Conservation (phyloP, 352 stramenopile species). For the Thraustochytrium aureum region DNA sequence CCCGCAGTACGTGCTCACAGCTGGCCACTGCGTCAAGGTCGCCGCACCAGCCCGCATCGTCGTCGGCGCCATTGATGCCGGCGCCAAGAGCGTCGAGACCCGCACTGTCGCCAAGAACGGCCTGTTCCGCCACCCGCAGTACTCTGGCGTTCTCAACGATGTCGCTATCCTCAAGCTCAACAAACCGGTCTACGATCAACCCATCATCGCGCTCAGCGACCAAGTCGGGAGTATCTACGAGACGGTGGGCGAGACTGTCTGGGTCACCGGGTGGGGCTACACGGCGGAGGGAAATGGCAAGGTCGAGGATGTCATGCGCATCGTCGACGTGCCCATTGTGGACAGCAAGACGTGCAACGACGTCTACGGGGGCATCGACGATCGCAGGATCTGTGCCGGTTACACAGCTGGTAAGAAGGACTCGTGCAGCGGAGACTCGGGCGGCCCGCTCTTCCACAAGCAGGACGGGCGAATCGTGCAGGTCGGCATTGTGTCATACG, state of each 20-base stretch:
- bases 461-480: not conserved
- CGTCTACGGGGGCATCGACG: not conserved
- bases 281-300: not conserved
- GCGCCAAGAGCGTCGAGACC: not conserved
- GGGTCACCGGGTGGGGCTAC: constrained; percentile 32
- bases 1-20: constrained; percentile 68
- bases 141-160: not conserved
- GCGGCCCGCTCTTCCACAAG: constrained; percentile 9
- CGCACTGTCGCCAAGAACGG: not conserved
- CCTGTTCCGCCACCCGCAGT: constrained; percentile 8
- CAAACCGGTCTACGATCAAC: constrained; percentile 3
- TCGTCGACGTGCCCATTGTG: not conserved
- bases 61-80: constrained; percentile 53
- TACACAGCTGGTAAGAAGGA: constrained; percentile 2
- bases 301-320: not conserved
- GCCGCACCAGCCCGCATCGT: constrained; percentile 58
- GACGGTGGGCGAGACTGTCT: not conserved
- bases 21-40: constrained; percentile 69
- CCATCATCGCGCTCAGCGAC: not conserved
- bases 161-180: constrained; percentile 31
- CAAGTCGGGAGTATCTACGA: not conserved
- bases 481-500: constrained; percentile 38
- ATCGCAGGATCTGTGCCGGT: constrained; percentile 20
- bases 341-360: not conserved
- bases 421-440: constrained; percentile 17